A percentile compares a stretch with the other conserved stretches of the same genome.
Evolutionary conservation across 176 grass and related monocot species (phyloP).

Genomic region (Oryza officinalis): DNA sequence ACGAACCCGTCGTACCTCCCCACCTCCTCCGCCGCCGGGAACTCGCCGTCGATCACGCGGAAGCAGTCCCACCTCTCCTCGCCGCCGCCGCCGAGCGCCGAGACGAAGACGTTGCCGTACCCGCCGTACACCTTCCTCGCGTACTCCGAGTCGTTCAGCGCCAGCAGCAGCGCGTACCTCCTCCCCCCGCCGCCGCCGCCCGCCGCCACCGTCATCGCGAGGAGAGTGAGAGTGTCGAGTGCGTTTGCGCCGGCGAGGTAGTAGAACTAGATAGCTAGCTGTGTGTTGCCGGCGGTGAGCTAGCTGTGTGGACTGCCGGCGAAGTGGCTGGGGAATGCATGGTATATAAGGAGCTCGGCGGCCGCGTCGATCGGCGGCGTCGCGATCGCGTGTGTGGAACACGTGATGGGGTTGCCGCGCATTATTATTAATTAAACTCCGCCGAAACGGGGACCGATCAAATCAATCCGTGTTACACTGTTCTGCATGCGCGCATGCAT

Average conservation of each 20-base stretch:
- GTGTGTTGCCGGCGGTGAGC: too few relatives aligned
- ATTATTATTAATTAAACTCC: background rate
- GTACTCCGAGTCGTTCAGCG: conserved; percentile 58
- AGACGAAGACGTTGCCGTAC: conserved; percentile 49
- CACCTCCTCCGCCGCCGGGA: conserved; percentile 47
- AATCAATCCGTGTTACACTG: background rate
- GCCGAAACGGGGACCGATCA: background rate
- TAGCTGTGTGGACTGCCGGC: too few relatives aligned
- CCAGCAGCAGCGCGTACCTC: conserved; percentile 52
- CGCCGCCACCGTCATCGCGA: background rate
- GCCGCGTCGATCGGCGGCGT: background rate
- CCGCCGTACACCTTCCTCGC: conserved; percentile 52
- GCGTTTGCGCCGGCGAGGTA: background rate
- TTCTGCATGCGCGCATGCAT: background rate
- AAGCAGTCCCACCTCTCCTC: conserved; percentile 51
- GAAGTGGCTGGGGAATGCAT: background rate
- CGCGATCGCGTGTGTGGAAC: background rate
- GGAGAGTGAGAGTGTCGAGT: background rate
- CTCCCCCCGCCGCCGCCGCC: background rate
- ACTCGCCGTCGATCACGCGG: conserved; percentile 56
- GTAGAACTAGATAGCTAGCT: too few relatives aligned
- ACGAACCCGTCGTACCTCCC: conserved; percentile 59
- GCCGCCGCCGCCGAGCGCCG: conserved; percentile 27
- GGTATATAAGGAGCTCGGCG: background rate
- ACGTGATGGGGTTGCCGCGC: background rate